A percentile compares a stretch with the other conserved stretches of the same genome.
phyloP scores from a whole-genome alignment of 441 rosid species.

The Euphorbia schlechtendalii region DNA sequence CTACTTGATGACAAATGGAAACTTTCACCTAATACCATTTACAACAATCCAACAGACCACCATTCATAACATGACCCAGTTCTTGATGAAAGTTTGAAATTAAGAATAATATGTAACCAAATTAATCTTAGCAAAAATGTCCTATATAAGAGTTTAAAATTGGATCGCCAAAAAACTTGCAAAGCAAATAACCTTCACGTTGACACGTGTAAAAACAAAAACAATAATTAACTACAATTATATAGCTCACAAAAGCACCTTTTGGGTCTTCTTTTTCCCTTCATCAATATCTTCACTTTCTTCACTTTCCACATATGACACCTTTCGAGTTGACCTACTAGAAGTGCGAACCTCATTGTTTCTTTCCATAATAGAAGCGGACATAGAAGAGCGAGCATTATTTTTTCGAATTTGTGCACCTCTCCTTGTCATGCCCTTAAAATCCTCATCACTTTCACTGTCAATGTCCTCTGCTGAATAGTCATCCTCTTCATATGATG shows the following conservation, averaged over 20 bases:
- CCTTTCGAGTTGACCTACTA: constrained; percentile 85
- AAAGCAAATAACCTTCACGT: background rate
- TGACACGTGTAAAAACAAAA: background rate
- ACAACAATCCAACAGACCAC: background rate
- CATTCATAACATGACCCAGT: background rate
- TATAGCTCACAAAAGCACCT: constrained; percentile 41
- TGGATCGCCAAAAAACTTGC: background rate
- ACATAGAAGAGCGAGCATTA: constrained; percentile 45
- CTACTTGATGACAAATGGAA: too few species aligned
- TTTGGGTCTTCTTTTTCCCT: constrained; percentile 68
- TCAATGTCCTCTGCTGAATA: constrained; percentile 71
- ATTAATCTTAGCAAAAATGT: background rate
- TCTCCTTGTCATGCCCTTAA: constrained; percentile 58
- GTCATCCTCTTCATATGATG: constrained; percentile 63
- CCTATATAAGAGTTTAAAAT: background rate
- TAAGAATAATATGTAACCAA: background rate
- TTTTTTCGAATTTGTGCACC: constrained; percentile 57
- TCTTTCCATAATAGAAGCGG: constrained; percentile 35
- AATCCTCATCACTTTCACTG: constrained; percentile 55
- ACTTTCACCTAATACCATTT: background rate
- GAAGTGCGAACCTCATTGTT: constrained; percentile 86
- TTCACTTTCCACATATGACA: constrained; percentile 98
- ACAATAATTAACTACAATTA: background rate
- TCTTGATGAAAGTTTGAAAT: background rate
- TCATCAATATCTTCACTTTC: constrained; percentile 96